phyloP scores from a whole-genome alignment of 1,284 basidiomycete genomes.

The Cerrena zonata region DNA sequence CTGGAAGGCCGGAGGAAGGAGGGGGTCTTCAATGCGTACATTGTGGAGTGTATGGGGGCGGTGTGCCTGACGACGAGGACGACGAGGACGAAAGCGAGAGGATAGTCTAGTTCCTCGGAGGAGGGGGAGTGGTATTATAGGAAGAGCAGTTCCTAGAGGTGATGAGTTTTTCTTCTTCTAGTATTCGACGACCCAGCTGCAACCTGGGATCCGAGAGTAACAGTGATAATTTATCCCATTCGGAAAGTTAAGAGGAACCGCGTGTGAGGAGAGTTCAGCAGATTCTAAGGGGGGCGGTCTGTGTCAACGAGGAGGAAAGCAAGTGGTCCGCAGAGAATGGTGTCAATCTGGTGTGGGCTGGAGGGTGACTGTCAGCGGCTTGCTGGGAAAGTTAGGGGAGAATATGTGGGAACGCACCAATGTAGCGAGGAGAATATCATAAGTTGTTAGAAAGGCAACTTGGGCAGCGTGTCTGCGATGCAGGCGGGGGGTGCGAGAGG shows the following conservation, averaged over 20 bases:
- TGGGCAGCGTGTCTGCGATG: slow-evolving; percentile 11
- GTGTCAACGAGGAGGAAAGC: slow-evolving; percentile 56
- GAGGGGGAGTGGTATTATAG: slow-evolving; percentile 13
- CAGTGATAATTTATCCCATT: slow-evolving; percentile 61
- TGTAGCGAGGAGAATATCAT: slow-evolving; percentile 21
- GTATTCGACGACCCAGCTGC: slow-evolving; percentile 23
- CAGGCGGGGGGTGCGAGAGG: slow-evolving; percentile 4
- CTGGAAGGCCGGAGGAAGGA: slow-evolving; percentile 60
- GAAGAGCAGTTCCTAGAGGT: slow-evolving; percentile 3
- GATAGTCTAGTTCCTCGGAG: too few relatives aligned
- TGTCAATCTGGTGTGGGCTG: slow-evolving; percentile 45
- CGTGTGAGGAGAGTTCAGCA: slow-evolving; percentile 9
- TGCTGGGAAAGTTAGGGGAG: not conserved
- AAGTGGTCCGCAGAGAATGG: slow-evolving; percentile 60
- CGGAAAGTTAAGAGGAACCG: slow-evolving; percentile 17
- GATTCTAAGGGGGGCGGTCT: slow-evolving; percentile 70
- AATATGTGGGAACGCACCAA: slow-evolving; percentile 17
- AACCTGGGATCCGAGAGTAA: slow-evolving; percentile 33
- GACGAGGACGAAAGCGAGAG: too few relatives aligned
- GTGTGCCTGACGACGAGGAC: too few relatives aligned
- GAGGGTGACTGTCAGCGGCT: slow-evolving; percentile 11
- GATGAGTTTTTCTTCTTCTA: slow-evolving; percentile 11
- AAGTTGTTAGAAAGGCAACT: slow-evolving; percentile 15
- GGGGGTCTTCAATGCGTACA: slow-evolving; percentile 63
- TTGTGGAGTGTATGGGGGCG: slow-evolving; percentile 18